Evolutionary conservation across 441 rosid genomes (phyloP).

Genomic region (Pelargonium citronellum): DNA sequence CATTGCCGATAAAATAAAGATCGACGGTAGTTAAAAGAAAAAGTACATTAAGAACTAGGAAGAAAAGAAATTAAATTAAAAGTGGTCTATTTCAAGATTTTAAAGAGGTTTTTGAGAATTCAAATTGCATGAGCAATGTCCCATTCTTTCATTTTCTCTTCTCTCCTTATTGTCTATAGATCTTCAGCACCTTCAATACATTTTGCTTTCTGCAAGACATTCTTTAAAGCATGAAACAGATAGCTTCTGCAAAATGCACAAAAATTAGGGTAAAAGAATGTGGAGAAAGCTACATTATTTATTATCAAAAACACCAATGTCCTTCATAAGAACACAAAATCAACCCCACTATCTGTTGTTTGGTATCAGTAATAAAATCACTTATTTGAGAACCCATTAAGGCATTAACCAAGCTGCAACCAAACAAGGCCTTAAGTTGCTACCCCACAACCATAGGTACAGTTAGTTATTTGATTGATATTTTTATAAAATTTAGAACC

Average conservation of each 20-base stretch:
- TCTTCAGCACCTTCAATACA: constrained; percentile 7
- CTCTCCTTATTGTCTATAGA: constrained; percentile 4
- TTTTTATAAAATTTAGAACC: not conserved
- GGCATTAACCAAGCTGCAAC: constrained; percentile 10
- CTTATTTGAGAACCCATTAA: not conserved
- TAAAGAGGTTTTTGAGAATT: not conserved
- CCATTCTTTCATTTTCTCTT: not conserved
- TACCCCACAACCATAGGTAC: constrained; percentile 22
- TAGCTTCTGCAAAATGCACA: constrained; percentile 5
- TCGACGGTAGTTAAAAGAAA: no score
- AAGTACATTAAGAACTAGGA: no score
- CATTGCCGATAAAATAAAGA: no score
- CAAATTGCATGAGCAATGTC: constrained; percentile 1
- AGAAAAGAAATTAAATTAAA: no score
- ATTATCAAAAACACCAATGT: not conserved
- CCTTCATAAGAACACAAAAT: not conserved
- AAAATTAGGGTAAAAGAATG: constrained; percentile 28
- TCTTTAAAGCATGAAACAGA: constrained; percentile 9
- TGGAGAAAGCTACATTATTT: constrained; percentile 37
- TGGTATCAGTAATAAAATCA: not conserved
- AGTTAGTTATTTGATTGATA: no score
- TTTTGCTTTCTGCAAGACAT: constrained; percentile 6
- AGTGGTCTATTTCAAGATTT: no score
- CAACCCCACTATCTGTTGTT: not conserved
- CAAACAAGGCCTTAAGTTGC: constrained; percentile 22